phyloP scores from a whole-genome alignment of 768 basidiomycete genomes.

The Amanita brunnescens region DNA sequence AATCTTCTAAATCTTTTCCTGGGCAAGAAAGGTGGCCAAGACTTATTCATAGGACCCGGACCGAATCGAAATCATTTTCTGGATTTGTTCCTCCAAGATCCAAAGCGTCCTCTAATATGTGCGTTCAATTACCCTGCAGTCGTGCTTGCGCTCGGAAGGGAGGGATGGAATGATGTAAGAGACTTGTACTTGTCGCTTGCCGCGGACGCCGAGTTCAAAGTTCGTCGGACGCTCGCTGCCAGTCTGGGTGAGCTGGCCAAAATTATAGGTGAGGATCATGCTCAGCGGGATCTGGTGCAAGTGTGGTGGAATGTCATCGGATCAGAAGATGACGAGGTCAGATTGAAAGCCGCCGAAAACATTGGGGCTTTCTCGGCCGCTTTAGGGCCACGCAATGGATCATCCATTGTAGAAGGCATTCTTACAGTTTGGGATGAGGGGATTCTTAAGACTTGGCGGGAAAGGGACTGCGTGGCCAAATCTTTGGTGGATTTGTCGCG shows the following conservation, averaged over 20 bases:
- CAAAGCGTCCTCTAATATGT: slow-evolving; percentile 66
- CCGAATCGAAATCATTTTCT: slow-evolving; percentile 8
- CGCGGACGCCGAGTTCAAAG: slow-evolving; percentile 47
- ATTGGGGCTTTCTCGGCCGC: slow-evolving; percentile 47
- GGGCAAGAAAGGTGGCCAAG: slow-evolving; percentile 40
- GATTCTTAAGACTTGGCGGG: slow-evolving; percentile 64
- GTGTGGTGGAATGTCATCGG: slow-evolving; percentile 60
- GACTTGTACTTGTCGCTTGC: slow-evolving; percentile 60
- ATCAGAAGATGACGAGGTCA: slow-evolving; percentile 59
- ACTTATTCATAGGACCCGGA: slow-evolving; percentile 8
- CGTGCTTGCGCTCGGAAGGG: slow-evolving; percentile 66
- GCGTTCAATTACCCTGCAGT: slow-evolving; percentile 93
- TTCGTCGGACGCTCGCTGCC: slow-evolving; percentile 76
- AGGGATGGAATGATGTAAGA: slow-evolving; percentile 68
- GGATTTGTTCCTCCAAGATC: slow-evolving; percentile 50
- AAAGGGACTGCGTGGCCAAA: slow-evolving; percentile 61
- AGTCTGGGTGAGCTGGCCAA: slow-evolving; percentile 84
- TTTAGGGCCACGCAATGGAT: slow-evolving; percentile 40
- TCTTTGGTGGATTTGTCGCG: slow-evolving; percentile 42
- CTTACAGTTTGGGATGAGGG: slow-evolving; percentile 49
- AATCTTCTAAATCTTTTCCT: slow-evolving; percentile 74
- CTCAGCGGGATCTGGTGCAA: slow-evolving; percentile 57
- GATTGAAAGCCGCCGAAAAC: slow-evolving; percentile 63
- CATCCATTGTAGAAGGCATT: slow-evolving; percentile 36
- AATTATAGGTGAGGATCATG: slow-evolving; percentile 67